These are phyloP conservation scores for Globisporangium acanthophoron DNA, from an alignment of 352 stramenopile species.

Conservation along the genomic window DNA sequence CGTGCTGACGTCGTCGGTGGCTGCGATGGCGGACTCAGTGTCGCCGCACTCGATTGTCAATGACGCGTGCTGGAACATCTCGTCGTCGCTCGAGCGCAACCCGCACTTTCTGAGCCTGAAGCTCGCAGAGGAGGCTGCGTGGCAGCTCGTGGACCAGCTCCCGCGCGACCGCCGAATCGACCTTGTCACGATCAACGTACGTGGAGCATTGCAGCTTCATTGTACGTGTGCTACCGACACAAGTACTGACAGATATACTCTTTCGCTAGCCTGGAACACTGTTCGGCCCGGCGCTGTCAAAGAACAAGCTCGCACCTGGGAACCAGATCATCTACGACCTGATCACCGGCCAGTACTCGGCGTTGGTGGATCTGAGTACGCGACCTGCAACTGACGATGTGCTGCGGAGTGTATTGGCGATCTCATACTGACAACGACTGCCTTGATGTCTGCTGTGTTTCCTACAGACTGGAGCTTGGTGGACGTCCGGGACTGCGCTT, in stretches of 20 bases:
- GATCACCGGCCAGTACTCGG: slow-evolving; percentile 82
- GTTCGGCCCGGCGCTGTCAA: slow-evolving; percentile 76
- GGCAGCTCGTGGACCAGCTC: slow-evolving; percentile 85
- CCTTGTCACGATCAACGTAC: slow-evolving; percentile 84
- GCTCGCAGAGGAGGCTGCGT: slow-evolving; percentile 80
- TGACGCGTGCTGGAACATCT: slow-evolving; percentile 83
- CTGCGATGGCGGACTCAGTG: slow-evolving; percentile 80
- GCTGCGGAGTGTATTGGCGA: neutral
- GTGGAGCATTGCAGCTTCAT: slow-evolving; percentile 1
- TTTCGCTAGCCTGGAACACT: slow-evolving; percentile 58
- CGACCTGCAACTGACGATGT: neutral
- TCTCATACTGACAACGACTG: neutral
- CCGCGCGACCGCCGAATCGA: slow-evolving; percentile 77
- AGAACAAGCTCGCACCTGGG: slow-evolving; percentile 74
- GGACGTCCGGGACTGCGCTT: slow-evolving; percentile 79
- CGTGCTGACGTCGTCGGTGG: slow-evolving; percentile 81
- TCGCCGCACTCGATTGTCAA: slow-evolving; percentile 76
- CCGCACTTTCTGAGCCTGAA: slow-evolving; percentile 87
- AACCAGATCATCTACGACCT: slow-evolving; percentile 88
- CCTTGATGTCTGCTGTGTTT: slow-evolving; percentile 2
- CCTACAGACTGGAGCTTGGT: slow-evolving; percentile 80
- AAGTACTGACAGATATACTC: neutral
- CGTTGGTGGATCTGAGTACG: slow-evolving; percentile 80
- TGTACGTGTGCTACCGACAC: neutral
- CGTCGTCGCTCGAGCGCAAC: slow-evolving; percentile 77